phyloP scores from a whole-genome alignment of 2,329 filamentous ascomycete species.

The Metarhizium brunneum region DNA sequence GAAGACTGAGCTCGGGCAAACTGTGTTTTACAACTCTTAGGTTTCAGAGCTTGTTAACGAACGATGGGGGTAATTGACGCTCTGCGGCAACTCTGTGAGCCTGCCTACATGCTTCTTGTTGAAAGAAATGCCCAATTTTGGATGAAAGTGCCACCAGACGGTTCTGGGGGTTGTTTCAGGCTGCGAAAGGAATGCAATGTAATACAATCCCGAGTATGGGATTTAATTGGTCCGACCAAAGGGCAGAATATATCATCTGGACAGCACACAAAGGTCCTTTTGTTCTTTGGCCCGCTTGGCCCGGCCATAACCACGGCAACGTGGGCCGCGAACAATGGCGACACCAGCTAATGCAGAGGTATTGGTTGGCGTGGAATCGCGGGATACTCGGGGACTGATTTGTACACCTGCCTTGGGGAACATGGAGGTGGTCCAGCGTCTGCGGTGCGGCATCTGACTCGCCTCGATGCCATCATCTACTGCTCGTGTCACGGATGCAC shows the following conservation, averaged over 20 bases:
- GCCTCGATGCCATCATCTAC: not conserved
- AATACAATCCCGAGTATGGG: not conserved
- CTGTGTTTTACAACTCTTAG: not conserved
- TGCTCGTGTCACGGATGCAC: not conserved
- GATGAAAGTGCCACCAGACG: not conserved
- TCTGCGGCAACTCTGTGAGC: too few relatives aligned
- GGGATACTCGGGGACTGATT: too few relatives aligned
- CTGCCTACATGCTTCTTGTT: not conserved
- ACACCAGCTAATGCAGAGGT: not conserved
- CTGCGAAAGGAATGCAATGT: not conserved
- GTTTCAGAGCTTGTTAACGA: too few relatives aligned
- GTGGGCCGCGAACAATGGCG: not conserved
- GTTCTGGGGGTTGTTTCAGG: not conserved
- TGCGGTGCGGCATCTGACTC: not conserved
- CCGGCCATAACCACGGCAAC: not conserved
- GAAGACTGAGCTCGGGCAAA: not conserved
- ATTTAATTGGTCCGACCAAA: not conserved
- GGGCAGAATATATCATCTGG: not conserved
- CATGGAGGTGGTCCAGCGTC: too few relatives aligned
- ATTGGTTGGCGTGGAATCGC: not conserved
- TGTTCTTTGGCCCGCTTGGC: not conserved
- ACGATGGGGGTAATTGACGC: too few relatives aligned
- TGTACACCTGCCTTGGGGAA: too few relatives aligned
- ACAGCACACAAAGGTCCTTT: not conserved
- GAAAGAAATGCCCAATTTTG: not conserved